Evolutionary conservation across 805 yeast species (phyloP), one percentile per base, ranked within the genome.

Genomic region (Candida ponderosae): DNA sequence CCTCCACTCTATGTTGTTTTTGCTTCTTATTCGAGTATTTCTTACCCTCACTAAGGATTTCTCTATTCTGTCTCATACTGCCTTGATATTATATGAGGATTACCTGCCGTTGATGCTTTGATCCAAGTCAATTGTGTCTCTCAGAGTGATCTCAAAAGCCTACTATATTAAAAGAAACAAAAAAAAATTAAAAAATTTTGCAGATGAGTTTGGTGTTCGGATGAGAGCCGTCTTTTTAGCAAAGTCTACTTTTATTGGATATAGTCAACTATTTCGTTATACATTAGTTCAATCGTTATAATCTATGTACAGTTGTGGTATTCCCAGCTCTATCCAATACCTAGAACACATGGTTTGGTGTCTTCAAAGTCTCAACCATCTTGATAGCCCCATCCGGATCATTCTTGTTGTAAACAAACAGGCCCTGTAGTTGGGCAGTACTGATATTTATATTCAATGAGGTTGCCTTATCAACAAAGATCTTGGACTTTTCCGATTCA

Each of bases 381-480:
- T 62, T 63, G 20, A 89, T 60, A 0, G 97, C 96, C 5, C 73
- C 72, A 26, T 71, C 69, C 0, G 97, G 95, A 41, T 79, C 80
- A 40, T 81, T 74, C 59, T 93, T 93, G 62, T 86, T 85, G 63
- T 85, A 85, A 3, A 93, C 96, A 66, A 93, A 93, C 36, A 93
- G 68, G 0, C 98, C 98, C 58, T 93, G 98, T 40, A 93, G 67
- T 54, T 87, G 96, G 1, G 98, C 98, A 0, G 97, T 88, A 50
- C 95, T 82, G 27, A 90, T 76, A 2, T 74, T 72, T 43, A 74
- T 57, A 27, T 69, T 68, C 44, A 82, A 57, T 6, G 62, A 66
- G 23, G 55, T 51, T 21, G 68, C 70, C 27, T 59, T 50, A 6
- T 50, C 35, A 18, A 72, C 62, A 45, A 73, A 74, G 46, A 62